Evolutionary conservation across 495 filamentous ascomycete species (phyloP), one percentile per base, ranked within the genome.

Genomic region (Trichoderma gamsii): DNA sequence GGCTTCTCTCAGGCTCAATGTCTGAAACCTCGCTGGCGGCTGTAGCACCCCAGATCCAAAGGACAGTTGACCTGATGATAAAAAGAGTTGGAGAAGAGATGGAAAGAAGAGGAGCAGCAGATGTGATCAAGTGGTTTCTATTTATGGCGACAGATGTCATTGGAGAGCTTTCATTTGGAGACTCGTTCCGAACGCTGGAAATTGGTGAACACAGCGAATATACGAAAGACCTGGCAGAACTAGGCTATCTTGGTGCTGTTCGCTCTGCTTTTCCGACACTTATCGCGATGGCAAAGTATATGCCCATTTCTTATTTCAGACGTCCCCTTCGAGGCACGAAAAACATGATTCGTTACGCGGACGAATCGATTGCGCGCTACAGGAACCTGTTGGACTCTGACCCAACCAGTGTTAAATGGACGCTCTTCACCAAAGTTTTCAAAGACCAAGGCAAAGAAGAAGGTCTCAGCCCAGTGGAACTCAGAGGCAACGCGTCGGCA

Each of bases 101-200:
- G 44, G 59, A 74, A 29, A 70, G 35, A 0, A 68, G 68, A 38
- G 74, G 73, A 0, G 71, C 70, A 6, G 77, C 72, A 0, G 84
- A 88, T 72, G 72, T 86, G 4, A 79, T 81, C 66, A 83, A 85
- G 61, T 87, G 86, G 86, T 84, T 76, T 75, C 64, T 82, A 6
- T 85, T 84, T 69, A 80, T 87, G 79, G 75, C 83, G 2, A 83
- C 83, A 0, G 86, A 87, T 69, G 74, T 86, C 15, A 84, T 85
- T 52, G 79, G 79, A 0, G 78, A 86, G 51, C 72, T 86, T 43
- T 79, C 75, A 41, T 88, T 87, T 70, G 85, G 85, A 0, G 80
- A 85, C 12, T 82, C 80, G 0, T 86, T 88, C 68, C 73, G 73
- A 1, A 85, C 80, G 75, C 75, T 86, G 13, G 84, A 88, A 61